These are phyloP conservation scores for Huiozyma naganishii DNA, from an alignment of 805 yeast genomes.

Conservation along the genomic window DNA sequence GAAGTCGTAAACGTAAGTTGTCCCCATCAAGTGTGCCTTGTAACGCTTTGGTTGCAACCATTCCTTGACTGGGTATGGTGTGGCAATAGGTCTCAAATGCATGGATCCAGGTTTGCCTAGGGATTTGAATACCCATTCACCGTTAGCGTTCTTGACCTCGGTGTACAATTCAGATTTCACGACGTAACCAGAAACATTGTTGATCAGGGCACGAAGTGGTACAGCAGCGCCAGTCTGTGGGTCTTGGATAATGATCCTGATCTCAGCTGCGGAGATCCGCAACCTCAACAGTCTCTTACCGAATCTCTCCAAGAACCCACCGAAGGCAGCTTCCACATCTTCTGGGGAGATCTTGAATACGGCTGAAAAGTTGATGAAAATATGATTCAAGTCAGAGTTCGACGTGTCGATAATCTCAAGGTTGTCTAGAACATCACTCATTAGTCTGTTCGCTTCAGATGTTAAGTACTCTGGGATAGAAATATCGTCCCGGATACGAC, in stretches of 20 bases:
- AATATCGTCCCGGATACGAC: slow-evolving; percentile 85
- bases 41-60: slow-evolving; percentile 97
- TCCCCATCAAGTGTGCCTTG: slow-evolving; percentile 96
- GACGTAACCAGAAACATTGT: slow-evolving; percentile 94
- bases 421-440: slow-evolving; percentile 92
- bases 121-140: slow-evolving; percentile 96
- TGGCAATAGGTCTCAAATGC: slow-evolving; percentile 92
- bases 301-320: slow-evolving; percentile 93
- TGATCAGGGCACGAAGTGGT: slow-evolving; percentile 94
- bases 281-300: slow-evolving; percentile 95
- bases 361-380: slow-evolving; percentile 93
- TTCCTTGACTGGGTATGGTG: slow-evolving; percentile 96
- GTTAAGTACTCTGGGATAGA: slow-evolving; percentile 88
- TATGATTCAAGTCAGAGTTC: slow-evolving; percentile 92
- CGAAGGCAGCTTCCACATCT: slow-evolving; percentile 96
- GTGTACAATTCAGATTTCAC: slow-evolving; percentile 91
- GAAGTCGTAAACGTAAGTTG: slow-evolving; percentile 97
- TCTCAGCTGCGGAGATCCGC: slow-evolving; percentile 95
- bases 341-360: slow-evolving; percentile 89
- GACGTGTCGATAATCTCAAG: slow-evolving; percentile 89
- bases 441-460: slow-evolving; percentile 91
- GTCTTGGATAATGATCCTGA: slow-evolving; percentile 89
- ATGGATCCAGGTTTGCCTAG: slow-evolving; percentile 91
- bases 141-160: slow-evolving; percentile 83
- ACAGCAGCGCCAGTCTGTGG: slow-evolving; percentile 77